Percentiles rank a stretch among this genome's conserved stretches.
Evolutionary conservation across 257 asterid genomes (phyloP).

Genomic region (Leptodermis oblonga): DNA sequence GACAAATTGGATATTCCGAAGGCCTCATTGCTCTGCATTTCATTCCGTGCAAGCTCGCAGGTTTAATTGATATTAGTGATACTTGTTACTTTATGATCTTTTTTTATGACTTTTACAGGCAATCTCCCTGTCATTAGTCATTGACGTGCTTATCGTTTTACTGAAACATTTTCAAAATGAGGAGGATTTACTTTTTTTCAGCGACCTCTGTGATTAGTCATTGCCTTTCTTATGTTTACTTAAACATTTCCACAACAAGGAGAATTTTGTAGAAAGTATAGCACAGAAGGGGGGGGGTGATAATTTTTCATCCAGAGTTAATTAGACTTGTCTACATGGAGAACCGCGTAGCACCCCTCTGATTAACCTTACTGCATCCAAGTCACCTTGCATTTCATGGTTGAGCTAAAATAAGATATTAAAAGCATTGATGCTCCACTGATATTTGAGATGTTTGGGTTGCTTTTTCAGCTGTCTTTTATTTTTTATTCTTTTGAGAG

Average conservation of each 20-base stretch:
- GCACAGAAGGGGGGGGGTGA: too few relatives aligned
- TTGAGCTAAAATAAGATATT: neutral
- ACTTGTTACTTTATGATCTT: neutral
- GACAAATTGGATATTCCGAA: conserved; percentile 39
- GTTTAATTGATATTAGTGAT: conserved; percentile 28
- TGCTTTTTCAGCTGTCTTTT: neutral
- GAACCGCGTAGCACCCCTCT: too few relatives aligned
- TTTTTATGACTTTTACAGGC: neutral
- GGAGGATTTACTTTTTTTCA: too few relatives aligned
- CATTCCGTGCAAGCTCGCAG: conserved; percentile 77
- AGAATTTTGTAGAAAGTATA: too few relatives aligned
- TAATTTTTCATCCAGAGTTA: too few relatives aligned
- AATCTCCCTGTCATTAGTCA: neutral
- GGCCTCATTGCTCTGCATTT: conserved; percentile 63
- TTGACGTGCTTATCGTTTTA: neutral
- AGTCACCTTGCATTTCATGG: neutral
- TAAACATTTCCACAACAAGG: too few relatives aligned
- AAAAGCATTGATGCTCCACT: neutral
- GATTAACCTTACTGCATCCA: too few relatives aligned
- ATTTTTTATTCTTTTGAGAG: neutral
- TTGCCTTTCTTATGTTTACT: too few relatives aligned
- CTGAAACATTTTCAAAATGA: neutral
- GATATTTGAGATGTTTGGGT: neutral
- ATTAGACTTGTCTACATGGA: too few relatives aligned
- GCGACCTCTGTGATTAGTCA: neutral